A percentile compares a stretch with the other conserved stretches of the same genome.
These are phyloP conservation scores for Colletotrichum falcatum DNA, from an alignment of 2,329 filamentous ascomycete species.

Conservation along the genomic window DNA sequence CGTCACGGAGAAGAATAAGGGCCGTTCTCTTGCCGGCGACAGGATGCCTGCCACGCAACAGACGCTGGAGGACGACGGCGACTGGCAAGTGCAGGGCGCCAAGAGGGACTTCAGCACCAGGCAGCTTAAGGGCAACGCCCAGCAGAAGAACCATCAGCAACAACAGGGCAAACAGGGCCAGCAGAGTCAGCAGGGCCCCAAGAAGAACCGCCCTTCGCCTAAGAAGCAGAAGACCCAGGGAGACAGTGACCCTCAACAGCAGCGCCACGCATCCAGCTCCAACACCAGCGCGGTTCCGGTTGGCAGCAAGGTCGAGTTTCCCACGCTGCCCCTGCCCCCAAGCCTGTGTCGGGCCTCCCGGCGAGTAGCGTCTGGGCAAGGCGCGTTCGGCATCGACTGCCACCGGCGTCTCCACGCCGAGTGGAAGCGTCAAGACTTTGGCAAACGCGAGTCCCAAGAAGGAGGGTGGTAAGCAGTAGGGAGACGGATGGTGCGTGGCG, in stretches of 20 bases:
- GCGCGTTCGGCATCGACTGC: not conserved
- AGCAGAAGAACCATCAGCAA: constrained; percentile 26
- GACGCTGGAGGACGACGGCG: not conserved
- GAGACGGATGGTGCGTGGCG: not conserved
- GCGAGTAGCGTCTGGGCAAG: constrained; percentile 21
- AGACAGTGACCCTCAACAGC: not conserved
- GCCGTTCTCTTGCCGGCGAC: not conserved
- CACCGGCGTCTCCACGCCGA: not conserved
- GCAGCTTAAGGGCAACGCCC: constrained; percentile 27
- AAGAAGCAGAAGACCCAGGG: constrained; percentile 25
- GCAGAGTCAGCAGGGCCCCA: constrained; percentile 2
- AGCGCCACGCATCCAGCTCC: not conserved
- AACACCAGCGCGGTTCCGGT: not conserved
- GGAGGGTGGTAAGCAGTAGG: constrained; percentile 14
- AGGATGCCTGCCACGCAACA: not conserved
- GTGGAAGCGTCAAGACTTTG: not conserved
- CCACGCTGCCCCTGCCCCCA: constrained; percentile 41
- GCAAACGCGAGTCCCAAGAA: not conserved
- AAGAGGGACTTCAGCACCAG: constrained; percentile 35
- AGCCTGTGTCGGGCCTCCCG: constrained; percentile 10
- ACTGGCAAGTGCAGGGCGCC: constrained; percentile 2
- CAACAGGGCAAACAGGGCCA: constrained; percentile 13
- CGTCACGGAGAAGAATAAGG: not conserved
- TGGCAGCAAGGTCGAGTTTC: constrained; percentile 45
- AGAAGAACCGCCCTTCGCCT: constrained; percentile 23